Evolutionary conservation across 2,329 filamentous ascomycete genomes (phyloP), one percentile per base, ranked within the genome.

Genomic region (Hymenotorrendiella dingleyae): DNA sequence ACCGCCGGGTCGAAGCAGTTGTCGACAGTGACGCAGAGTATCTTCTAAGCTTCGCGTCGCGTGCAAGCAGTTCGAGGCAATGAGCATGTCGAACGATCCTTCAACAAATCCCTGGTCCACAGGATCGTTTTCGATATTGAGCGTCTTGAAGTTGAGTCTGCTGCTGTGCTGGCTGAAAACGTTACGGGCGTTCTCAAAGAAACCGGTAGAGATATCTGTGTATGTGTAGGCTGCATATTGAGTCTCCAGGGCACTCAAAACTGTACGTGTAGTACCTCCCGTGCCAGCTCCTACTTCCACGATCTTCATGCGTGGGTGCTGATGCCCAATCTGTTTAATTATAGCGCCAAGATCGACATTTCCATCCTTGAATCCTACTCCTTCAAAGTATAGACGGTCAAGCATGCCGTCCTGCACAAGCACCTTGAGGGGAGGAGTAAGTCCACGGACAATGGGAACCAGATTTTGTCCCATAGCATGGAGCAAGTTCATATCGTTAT

Each of bases 341-440:
- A 86, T 84, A 47, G 86, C 78, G 6, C 81, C 77, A 21, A 96
- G 79, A 24, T 96, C 72, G 37, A 82, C 80, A 60, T 95, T 95
- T 63, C 95, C 94, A 67, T 94, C 89, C 6, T 85, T 78, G 57
- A 82, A 82, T 1, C 88, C 83, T 3, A 87, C 63, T 45, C 70
- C 79, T 54, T 81, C 78, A 16, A 36, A 20, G 32, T 48, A 50
- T 12, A 41, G 29, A 5, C 34, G 21, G 10, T 43, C 20, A 3
- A 50, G 26, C 16, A 50, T 16, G 23, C 38, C 36, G 19, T 45
- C 28, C 19, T 50, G 23, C 17, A 14, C n/a, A 14, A 39, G 21
- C 14, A 36, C 27, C 22, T 49, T 40, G 3, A 47, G 14, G 9
- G 36, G 24, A 10, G 21, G 10, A 6, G 28, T 40, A 10, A 45